Evolutionary conservation across 2,329 filamentous ascomycete species (phyloP).

Genomic region (Exophiala phaeomuriformis): DNA sequence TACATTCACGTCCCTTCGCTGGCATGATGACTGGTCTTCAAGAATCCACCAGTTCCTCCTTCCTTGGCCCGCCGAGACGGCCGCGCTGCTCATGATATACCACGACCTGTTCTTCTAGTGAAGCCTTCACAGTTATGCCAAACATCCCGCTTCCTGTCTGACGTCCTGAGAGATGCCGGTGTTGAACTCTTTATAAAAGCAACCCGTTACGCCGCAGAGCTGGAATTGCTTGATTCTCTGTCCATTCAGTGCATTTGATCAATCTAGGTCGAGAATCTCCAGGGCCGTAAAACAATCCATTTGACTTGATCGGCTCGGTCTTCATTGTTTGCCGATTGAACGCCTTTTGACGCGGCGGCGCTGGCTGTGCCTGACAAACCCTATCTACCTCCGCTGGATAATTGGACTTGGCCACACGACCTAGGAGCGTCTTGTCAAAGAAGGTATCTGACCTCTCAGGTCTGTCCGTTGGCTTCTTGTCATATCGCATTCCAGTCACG

Average conservation of each 20-base stretch:
- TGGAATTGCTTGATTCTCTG: background rate
- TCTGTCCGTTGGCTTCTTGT: background rate
- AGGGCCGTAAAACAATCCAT: constrained; percentile 9
- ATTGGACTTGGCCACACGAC: background rate
- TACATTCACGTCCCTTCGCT: background rate
- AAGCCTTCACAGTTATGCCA: background rate
- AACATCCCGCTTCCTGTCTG: background rate
- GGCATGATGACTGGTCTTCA: constrained; percentile 3
- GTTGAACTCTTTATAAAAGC: background rate
- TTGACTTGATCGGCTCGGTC: constrained; percentile 12
- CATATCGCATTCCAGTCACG: constrained; percentile 1
- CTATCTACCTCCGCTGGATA: background rate
- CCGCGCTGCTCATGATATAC: background rate
- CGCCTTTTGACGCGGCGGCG: constrained; percentile 6
- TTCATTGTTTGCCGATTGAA: constrained; percentile 10
- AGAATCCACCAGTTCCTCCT: background rate
- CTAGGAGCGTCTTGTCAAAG: constrained; percentile 8
- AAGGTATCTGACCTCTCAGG: constrained; percentile 1
- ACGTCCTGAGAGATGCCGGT: background rate
- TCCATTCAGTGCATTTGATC: constrained; percentile 8
- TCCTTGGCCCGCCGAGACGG: background rate
- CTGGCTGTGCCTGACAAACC: constrained; percentile 6
- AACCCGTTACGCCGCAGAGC: background rate
- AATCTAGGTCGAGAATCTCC: constrained; percentile 1
- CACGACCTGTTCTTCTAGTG: constrained; percentile 1